These are phyloP conservation scores for Casuarina cunninghamiana DNA, from an alignment of 306 rosid species.

Conservation along the genomic window DNA sequence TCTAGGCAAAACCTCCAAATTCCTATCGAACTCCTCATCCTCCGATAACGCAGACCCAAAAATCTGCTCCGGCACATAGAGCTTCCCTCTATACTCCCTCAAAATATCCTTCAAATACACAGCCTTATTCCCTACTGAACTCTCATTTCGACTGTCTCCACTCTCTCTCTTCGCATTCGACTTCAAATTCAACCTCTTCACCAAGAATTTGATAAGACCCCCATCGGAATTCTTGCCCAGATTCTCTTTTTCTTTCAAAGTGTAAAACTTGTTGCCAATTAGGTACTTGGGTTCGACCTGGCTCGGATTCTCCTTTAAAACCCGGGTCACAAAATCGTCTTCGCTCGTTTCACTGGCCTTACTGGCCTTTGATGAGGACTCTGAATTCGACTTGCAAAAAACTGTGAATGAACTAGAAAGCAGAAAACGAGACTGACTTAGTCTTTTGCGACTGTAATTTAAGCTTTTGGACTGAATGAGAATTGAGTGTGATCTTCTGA, in stretches of 20 bases:
- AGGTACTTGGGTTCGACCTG: slow-evolving; percentile 83
- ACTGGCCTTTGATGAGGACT: slow-evolving; percentile 32
- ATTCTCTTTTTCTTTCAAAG: slow-evolving; percentile 61
- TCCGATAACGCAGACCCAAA: slow-evolving; percentile 62
- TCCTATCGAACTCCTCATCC: slow-evolving; percentile 67
- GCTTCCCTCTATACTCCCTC: slow-evolving; percentile 89
- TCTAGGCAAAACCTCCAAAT: slow-evolving; percentile 55
- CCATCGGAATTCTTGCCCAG: slow-evolving; percentile 40
- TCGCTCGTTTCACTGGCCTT: slow-evolving; percentile 27
- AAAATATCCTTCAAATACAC: slow-evolving; percentile 78
- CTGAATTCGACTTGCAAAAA: slow-evolving; percentile 45
- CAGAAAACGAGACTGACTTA: slow-evolving; percentile 25
- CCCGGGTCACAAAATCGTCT: slow-evolving; percentile 75
- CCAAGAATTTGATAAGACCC: slow-evolving; percentile 42
- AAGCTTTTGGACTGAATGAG: slow-evolving; percentile 23
- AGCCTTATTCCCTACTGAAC: slow-evolving; percentile 38
- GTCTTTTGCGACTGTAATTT: slow-evolving; percentile 35
- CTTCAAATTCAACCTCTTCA: slow-evolving; percentile 48
- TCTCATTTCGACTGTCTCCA: slow-evolving; percentile 36
- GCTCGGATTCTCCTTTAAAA: slow-evolving; percentile 89
- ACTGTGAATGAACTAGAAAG: slow-evolving; percentile 43
- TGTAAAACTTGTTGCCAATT: slow-evolving; percentile 65
- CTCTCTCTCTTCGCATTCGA: slow-evolving; percentile 31
- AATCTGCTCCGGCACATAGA: slow-evolving; percentile 91
- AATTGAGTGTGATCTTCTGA: slow-evolving; percentile 23